Evolutionary conservation across 2,329 filamentous ascomycete genomes (phyloP).

Genomic region (Dothistroma pini): DNA sequence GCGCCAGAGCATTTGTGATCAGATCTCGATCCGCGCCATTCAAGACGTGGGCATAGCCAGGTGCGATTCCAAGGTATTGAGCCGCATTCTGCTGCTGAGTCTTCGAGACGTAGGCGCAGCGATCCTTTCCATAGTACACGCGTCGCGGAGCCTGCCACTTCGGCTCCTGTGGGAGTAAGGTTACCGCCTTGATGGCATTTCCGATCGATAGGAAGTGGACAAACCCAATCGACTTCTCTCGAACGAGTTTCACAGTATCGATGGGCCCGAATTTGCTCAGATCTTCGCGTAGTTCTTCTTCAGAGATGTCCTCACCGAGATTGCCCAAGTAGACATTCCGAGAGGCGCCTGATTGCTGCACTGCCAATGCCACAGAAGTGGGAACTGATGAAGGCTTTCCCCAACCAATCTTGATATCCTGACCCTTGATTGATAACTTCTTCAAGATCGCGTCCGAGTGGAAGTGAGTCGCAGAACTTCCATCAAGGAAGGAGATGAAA

Average conservation of each 20-base stretch:
- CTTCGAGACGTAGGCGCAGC: constrained; percentile 98
- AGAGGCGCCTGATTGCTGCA: constrained; percentile 95
- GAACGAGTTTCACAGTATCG: constrained; percentile 95
- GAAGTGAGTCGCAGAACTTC: constrained; percentile 96
- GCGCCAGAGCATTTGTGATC: constrained; percentile 91
- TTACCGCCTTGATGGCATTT: constrained; percentile 97
- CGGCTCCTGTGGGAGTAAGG: constrained; percentile 89
- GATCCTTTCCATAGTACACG: constrained; percentile 98
- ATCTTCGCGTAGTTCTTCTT: constrained; percentile 91
- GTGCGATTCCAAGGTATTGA: constrained; percentile 95
- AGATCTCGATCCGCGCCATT: constrained; percentile 94
- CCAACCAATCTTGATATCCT: constrained; percentile 99
- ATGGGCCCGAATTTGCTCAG: constrained; percentile 94
- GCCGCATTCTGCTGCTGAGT: constrained; percentile 99
- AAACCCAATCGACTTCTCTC: constrained; percentile 97
- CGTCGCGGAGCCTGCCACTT: constrained; percentile 96
- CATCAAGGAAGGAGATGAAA: constrained; percentile 98
- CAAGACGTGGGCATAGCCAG: constrained; percentile 92
- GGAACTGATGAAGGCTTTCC: constrained; percentile 98
- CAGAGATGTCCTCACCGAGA: constrained; percentile 80
- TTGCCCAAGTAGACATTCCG: constrained; percentile 97
- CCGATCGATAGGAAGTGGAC: constrained; percentile 96
- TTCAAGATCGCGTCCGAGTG: constrained; percentile 99
- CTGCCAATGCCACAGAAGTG: constrained; percentile 92
- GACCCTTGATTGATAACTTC: constrained; percentile 96